Evolutionary conservation across 2,329 filamentous ascomycete species (phyloP).

Genomic region (Pseudogymnoascus sp.): DNA sequence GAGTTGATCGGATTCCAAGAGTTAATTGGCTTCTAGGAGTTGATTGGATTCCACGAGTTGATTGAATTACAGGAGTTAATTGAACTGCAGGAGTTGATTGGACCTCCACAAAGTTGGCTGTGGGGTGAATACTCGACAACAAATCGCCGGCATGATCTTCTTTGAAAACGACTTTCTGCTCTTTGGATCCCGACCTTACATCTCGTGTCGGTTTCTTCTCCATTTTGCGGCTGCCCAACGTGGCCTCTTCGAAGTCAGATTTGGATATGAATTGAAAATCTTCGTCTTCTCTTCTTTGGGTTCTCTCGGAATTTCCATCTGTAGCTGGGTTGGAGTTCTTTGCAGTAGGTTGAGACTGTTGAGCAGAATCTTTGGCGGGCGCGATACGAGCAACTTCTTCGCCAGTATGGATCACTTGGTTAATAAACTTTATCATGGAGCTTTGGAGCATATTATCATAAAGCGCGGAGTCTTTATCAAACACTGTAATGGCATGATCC

Average conservation of each 20-base stretch:
- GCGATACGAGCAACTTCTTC: background rate
- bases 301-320: background rate
- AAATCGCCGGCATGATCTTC: background rate
- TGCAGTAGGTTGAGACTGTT: background rate
- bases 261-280: background rate
- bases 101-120: background rate
- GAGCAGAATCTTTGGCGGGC: background rate
- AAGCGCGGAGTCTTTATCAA: background rate
- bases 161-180: background rate
- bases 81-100: background rate
- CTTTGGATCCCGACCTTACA: background rate
- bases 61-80: background rate
- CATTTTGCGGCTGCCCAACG: background rate
- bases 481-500: background rate
- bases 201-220: background rate
- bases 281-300: background rate
- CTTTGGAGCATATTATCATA: background rate
- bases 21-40: too few species aligned
- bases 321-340: background rate
- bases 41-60: too few species aligned
- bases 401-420: background rate
- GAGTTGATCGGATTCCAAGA: background rate
- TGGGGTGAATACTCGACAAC: background rate
- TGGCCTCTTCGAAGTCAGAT: background rate
- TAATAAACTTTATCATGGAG: background rate